These are phyloP conservation scores for Xylariales sp. DNA, from an alignment of 2,329 filamentous ascomycete genomes.

Conservation along the genomic window DNA sequence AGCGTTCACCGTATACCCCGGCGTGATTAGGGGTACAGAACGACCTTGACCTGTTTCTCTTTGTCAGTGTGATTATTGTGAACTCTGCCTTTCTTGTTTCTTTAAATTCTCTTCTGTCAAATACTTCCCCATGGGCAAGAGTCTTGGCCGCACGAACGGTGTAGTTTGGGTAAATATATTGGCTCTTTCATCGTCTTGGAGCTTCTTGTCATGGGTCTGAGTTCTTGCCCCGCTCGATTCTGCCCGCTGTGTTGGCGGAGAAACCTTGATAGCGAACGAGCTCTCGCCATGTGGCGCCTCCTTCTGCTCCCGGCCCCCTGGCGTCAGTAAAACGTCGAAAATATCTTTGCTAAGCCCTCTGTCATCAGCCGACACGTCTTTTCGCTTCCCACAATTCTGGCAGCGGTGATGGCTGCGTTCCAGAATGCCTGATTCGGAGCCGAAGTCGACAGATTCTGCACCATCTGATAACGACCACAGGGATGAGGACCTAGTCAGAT, in stretches of 20 bases:
- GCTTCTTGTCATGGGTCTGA: not conserved
- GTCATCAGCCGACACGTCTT: not conserved
- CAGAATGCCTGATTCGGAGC: not conserved
- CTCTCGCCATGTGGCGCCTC: not conserved
- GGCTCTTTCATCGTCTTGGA: not conserved
- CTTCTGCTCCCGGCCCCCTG: not conserved
- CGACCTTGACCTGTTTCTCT: not conserved
- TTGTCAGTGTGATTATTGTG: not conserved
- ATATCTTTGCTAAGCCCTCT: not conserved
- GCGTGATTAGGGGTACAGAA: not conserved
- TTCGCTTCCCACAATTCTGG: not conserved
- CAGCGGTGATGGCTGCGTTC: not conserved
- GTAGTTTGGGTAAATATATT: not conserved
- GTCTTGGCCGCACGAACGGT: not conserved
- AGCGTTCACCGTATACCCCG: not conserved
- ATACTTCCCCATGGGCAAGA: not conserved
- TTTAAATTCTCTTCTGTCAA: not conserved
- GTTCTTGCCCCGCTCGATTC: not conserved
- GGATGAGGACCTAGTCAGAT: not conserved
- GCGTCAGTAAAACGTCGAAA: not conserved
- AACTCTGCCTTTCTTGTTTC: not conserved
- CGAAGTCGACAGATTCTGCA: not conserved
- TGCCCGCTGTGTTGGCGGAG: not conserved
- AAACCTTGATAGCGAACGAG: not conserved
- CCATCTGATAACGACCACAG: not conserved